Percentiles rank a stretch among this genome's conserved stretches.
Evolutionary conservation across 352 stramenopile species (phyloP).

Genomic region (Globisporangium paroecandrum): DNA sequence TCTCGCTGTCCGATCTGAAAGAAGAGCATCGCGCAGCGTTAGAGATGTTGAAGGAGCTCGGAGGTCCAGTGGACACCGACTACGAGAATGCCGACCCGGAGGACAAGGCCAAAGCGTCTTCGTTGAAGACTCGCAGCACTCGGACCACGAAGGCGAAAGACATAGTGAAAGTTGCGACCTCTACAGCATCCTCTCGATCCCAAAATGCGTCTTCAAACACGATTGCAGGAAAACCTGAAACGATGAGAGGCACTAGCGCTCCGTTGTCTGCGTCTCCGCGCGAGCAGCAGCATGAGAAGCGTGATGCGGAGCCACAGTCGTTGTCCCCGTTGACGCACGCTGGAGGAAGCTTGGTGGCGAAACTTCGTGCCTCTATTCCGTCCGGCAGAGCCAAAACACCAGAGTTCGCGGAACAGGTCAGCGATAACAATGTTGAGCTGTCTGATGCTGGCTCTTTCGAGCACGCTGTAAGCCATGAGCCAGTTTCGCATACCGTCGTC

Average conservation of each 20-base stretch:
- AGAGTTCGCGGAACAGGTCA: not conserved
- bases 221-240: not conserved
- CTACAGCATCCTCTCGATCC: not conserved
- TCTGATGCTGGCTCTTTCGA: not conserved
- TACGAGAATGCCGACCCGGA: slow-evolving; percentile 25
- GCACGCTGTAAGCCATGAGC: not conserved
- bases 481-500: not conserved
- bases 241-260: not conserved
- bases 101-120: not conserved
- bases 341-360: slow-evolving; percentile 43
- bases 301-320: not conserved
- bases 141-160: not conserved
- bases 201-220: not conserved
- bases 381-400: slow-evolving; percentile 27
- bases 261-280: not conserved
- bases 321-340: slow-evolving; percentile 8
- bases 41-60: slow-evolving; percentile 69
- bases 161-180: not conserved
- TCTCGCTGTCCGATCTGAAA: slow-evolving; percentile 71
- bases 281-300: not conserved
- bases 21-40: slow-evolving; percentile 71
- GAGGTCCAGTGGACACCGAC: slow-evolving; percentile 47
- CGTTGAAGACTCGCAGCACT: not conserved
- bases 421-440: not conserved
- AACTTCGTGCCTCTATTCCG: slow-evolving; percentile 45